Conservation (phyloP, 169 alveolate genomes). For the Plasmodium falciparum region DNA sequence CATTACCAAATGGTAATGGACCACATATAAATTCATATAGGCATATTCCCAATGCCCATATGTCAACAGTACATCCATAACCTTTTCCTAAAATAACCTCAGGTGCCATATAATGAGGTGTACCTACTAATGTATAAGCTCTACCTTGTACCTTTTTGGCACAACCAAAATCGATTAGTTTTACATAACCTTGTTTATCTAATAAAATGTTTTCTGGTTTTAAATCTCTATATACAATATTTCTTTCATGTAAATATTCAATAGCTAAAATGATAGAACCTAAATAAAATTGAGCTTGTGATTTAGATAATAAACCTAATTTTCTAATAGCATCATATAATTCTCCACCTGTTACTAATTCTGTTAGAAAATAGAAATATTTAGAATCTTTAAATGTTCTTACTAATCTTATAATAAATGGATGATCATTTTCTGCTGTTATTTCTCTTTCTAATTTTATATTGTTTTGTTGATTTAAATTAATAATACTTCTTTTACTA, state of each 20-base stretch:
- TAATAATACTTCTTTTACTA: slow-evolving; percentile 85
- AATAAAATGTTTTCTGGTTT: slow-evolving; percentile 98
- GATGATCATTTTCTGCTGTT: slow-evolving; percentile 96
- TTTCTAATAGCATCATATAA: slow-evolving; percentile 94
- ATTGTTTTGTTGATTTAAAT: slow-evolving; percentile 89
- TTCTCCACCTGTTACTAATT: slow-evolving; percentile 95
- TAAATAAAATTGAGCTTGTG: slow-evolving; percentile 94
- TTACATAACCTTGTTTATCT: slow-evolving; percentile 97
- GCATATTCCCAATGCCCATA: slow-evolving; percentile 98
- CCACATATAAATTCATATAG: slow-evolving; percentile 99
- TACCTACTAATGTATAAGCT: slow-evolving; percentile 95
- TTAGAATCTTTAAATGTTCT: slow-evolving; percentile 93
- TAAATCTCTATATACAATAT: slow-evolving; percentile 95
- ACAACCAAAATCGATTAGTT: slow-evolving; percentile 96
- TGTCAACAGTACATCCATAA: slow-evolving; percentile 96
- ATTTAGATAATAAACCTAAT: slow-evolving; percentile 89
- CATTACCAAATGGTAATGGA: slow-evolving; percentile 97
- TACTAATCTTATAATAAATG: slow-evolving; percentile 93
- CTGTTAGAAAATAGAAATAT: slow-evolving; percentile 93
- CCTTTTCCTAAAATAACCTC: slow-evolving; percentile 96
- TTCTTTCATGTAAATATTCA: slow-evolving; percentile 94
- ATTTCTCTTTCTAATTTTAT: slow-evolving; percentile 93
- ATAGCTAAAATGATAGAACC: slow-evolving; percentile 92
- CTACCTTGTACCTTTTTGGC: slow-evolving; percentile 94
- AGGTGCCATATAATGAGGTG: slow-evolving; percentile 98